Conservation (phyloP, 768 basidiomycete species). For the Suillus ampliporus region DNA sequence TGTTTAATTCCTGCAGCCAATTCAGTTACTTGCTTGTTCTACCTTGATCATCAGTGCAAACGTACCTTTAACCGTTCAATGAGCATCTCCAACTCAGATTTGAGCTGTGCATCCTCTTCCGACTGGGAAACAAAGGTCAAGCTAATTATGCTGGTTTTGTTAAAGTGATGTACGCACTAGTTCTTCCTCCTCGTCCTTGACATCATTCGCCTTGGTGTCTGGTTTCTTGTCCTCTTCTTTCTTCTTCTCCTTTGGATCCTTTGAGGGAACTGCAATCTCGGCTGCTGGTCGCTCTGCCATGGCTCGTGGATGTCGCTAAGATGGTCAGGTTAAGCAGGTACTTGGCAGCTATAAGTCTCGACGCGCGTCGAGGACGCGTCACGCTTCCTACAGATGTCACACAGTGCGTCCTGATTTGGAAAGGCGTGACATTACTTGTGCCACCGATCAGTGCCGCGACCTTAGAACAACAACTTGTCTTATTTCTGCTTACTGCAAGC, state of each 20-base stretch:
- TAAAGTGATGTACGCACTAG: slow-evolving; percentile 59
- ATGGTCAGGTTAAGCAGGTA: slow-evolving; percentile 36
- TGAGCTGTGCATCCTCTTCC: slow-evolving; percentile 94
- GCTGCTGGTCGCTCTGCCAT: slow-evolving; percentile 69
- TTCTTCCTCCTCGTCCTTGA: slow-evolving; percentile 67
- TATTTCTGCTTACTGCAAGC: too few relatives aligned
- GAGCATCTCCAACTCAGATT: slow-evolving; percentile 95
- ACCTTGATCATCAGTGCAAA: slow-evolving; percentile 12
- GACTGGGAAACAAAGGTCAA: slow-evolving; percentile 54
- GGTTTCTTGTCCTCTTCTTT: slow-evolving; percentile 45
- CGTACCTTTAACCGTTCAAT: slow-evolving; percentile 90
- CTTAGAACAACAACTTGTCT: too few relatives aligned
- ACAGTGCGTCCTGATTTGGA: background rate
- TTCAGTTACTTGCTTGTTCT: slow-evolving; percentile 17
- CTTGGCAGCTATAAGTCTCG: slow-evolving; percentile 28
- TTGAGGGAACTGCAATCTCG: slow-evolving; percentile 66
- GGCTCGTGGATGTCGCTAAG: slow-evolving; percentile 20
- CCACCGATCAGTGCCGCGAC: too few relatives aligned
- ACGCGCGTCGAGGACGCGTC: slow-evolving; percentile 11
- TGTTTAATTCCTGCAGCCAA: slow-evolving; percentile 79
- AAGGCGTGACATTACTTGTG: background rate
- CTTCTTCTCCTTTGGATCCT: slow-evolving; percentile 78
- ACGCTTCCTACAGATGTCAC: slow-evolving; percentile 1
- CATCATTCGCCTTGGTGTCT: slow-evolving; percentile 58
- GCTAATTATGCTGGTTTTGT: slow-evolving; percentile 15